Evolutionary conservation across 345 rosid species (phyloP), one percentile per base, ranked within the genome.

Genomic region (Zanthoxylum bungeanum): DNA sequence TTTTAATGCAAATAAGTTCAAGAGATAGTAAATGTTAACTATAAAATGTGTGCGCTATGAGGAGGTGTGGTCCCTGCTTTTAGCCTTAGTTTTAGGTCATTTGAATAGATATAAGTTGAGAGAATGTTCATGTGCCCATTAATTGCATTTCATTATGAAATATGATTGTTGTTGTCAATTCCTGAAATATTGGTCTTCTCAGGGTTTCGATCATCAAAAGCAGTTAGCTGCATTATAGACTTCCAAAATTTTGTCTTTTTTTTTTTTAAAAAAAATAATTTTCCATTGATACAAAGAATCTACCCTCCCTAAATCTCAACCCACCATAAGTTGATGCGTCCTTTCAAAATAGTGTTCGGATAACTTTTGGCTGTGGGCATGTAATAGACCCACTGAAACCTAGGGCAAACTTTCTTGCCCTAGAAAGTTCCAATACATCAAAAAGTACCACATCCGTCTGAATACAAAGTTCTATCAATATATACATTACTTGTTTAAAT

Each of bases 141-240:
- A 14, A 14, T 44, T 64, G 60, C 21, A 58, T 44, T 58, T 46
- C 7, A 60, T 17, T 34, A 34, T 60, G 55, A 50, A 74, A 42
- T 42, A 69, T 71, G 52, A 68, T 63, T 33, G 19, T 19, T 36
- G 50, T 25, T 72, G 60, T 75, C 68, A 39, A 42, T 68, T 64
- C 74, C 11, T 60, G 66, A 68, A 44, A 75, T 60, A 64, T 68
- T 65, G 77, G 50, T 68, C 10, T 44, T 7, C n/a, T 74, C 58
- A 56, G 64, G 61, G 64, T 51, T 59, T 65, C 51, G 17, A 60
- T 66, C 62, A 60, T 64, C 47, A 34, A 75, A 77, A 67, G 52
- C 50, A 30, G 30, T 28, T 68, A 39, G 49, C 31, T 39, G 44
- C 44, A 69, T 25, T 17, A 1, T 40, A 44, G 7, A 44, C 24